Evolutionary conservation across 2,329 filamentous ascomycete species (phyloP).

Genomic region (Fusarium equiseti): DNA sequence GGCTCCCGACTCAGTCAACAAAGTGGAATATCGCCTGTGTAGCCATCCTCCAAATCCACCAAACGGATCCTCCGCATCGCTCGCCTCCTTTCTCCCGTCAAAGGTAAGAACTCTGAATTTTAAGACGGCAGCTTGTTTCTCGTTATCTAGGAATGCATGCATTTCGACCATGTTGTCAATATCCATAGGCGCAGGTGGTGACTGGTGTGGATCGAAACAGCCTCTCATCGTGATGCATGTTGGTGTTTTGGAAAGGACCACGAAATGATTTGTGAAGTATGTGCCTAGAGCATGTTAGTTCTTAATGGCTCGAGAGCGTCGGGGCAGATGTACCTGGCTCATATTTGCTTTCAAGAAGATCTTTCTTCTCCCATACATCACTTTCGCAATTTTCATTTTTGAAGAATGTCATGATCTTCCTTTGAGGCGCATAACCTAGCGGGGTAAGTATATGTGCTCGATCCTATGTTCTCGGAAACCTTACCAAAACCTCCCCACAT

Average conservation of each 20-base stretch:
- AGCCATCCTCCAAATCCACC: slow-evolving; percentile 36
- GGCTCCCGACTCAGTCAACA: slow-evolving; percentile 40
- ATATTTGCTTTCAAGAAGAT: slow-evolving; percentile 31
- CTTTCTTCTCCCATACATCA: slow-evolving; percentile 37
- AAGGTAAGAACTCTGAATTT: slow-evolving; percentile 29
- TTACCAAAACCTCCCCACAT: slow-evolving; percentile 43
- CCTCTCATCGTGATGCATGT: slow-evolving; percentile 28
- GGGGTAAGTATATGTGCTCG: rapidly evolving
- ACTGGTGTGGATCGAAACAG: slow-evolving; percentile 31
- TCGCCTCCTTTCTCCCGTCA: slow-evolving; percentile 28
- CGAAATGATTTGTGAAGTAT: slow-evolving; percentile 37
- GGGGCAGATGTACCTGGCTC: slow-evolving; percentile 21
- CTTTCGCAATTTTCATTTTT: slow-evolving; percentile 16
- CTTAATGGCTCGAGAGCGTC: rapidly evolving
- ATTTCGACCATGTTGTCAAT: slow-evolving; percentile 39
- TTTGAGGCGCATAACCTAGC: slow-evolving; percentile 27
- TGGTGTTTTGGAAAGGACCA: slow-evolving; percentile 28
- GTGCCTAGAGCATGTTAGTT: slow-evolving; percentile 14
- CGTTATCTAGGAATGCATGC: slow-evolving; percentile 2
- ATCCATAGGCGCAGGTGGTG: not conserved
- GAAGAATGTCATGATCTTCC: slow-evolving; percentile 22
- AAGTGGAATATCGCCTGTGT: slow-evolving; percentile 29
- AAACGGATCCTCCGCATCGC: slow-evolving; percentile 28
- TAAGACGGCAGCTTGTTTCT: not conserved
- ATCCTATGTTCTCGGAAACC: rapidly evolving